Conservation (phyloP, 495 filamentous ascomycete species). For the Aeminium ludgeri region DNA sequence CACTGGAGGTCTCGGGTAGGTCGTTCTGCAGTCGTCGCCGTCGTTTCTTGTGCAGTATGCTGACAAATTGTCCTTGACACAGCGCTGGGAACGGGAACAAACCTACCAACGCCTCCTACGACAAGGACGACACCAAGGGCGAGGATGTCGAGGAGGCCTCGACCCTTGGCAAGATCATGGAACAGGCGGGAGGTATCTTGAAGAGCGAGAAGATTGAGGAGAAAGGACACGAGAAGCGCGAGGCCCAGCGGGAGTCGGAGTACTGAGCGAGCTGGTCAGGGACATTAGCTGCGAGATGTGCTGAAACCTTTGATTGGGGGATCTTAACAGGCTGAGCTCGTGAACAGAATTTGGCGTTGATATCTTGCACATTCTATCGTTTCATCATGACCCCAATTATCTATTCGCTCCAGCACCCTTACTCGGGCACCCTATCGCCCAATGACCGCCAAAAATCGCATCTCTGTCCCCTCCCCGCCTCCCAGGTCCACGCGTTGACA, state of each 20-base stretch:
- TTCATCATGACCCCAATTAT: too few species aligned
- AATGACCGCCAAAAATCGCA: conserved; percentile 18
- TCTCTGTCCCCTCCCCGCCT: conserved; percentile 14
- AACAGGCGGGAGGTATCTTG: conserved; percentile 12
- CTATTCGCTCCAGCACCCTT: too few species aligned
- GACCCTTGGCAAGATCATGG: conserved; percentile 17
- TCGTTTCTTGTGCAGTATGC: background rate
- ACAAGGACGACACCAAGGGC: background rate
- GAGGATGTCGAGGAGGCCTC: conserved; percentile 3
- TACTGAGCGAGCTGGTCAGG: too few species aligned
- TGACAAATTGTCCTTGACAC: background rate
- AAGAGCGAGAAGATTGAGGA: conserved; percentile 9
- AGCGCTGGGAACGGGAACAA: background rate
- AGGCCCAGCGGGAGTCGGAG: too few species aligned
- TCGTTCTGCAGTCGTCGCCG: background rate
- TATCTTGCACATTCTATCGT: too few species aligned
- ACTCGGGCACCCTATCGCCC: conserved; percentile 16
- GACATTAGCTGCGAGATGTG: too few species aligned
- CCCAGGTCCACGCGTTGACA: conserved; percentile 18
- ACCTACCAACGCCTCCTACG: background rate
- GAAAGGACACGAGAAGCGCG: conserved; percentile 15
- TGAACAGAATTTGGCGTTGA: too few species aligned
- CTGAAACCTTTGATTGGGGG: too few species aligned
- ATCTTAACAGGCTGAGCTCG: too few species aligned
- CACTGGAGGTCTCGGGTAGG: conserved; percentile 1